Percentiles rank a stretch among this genome's conserved stretches.
Evolutionary conservation across 1,284 basidiomycete species (phyloP).

Genomic region (Ustilago nuda): DNA sequence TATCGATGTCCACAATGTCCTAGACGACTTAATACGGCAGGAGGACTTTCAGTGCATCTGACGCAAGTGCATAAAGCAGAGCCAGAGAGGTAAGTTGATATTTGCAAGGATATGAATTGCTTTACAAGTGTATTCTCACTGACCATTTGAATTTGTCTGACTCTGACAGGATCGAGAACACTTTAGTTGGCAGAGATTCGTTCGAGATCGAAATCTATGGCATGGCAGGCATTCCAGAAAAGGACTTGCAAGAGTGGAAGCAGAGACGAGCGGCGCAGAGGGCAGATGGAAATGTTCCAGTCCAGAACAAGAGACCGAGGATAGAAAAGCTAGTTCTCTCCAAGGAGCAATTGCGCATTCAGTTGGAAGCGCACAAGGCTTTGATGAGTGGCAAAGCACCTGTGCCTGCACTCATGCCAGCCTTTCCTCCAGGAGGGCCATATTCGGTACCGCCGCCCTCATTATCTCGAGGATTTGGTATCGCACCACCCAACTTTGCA

Average conservation of each 20-base stretch:
- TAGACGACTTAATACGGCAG: constrained; percentile 92
- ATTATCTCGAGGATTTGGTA: constrained; percentile 19
- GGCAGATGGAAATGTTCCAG: constrained; percentile 69
- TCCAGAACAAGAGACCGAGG: constrained; percentile 80
- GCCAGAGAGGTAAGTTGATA: constrained; percentile 84
- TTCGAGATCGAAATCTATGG: constrained; percentile 99
- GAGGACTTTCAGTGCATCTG: constrained; percentile 96
- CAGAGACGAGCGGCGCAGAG: constrained; percentile 73
- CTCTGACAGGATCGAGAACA: constrained; percentile 85
- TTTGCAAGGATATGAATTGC: not conserved
- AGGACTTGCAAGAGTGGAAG: constrained; percentile 94
- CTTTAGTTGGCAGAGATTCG: constrained; percentile 92
- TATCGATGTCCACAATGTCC: constrained; percentile 98
- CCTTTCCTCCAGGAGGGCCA: constrained; percentile 28
- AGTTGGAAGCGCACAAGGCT: constrained; percentile 88
- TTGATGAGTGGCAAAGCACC: constrained; percentile 80
- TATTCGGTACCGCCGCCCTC: constrained; percentile 43
- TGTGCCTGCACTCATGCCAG: constrained; percentile 31
- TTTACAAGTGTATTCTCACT: not conserved
- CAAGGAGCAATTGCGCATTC: constrained; percentile 80
- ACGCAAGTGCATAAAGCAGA: constrained; percentile 99
- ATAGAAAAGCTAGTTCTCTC: constrained; percentile 81
- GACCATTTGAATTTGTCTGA: not conserved
- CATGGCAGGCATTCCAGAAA: constrained; percentile 96
- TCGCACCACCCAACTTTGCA: constrained; percentile 35